Base-by-base conservation (phyloP, 176 grass and related monocot species). In the Aegilops bicornis region DNA sequence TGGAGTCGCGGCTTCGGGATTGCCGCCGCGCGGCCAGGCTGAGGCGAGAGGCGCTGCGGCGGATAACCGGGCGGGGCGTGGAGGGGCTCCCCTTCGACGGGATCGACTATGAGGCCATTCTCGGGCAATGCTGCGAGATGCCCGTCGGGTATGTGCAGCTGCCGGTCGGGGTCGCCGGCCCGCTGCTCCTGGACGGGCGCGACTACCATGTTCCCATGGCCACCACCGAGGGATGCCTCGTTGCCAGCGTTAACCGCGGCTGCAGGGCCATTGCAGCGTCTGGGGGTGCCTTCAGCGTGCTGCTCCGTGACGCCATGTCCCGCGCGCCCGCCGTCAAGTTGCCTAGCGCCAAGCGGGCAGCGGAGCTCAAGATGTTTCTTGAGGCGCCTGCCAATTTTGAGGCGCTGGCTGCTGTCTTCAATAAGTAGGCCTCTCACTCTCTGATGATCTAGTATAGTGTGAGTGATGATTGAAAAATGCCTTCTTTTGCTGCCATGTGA, bases 191-290 rank as follows among this genome's bases (percentile, higher is more conserved):
- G 7, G 94, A 95, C 3, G 89, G 91, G 10, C 22, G 69, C 32
- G 47, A 89, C 60, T 93, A 86, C 81, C 82, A 95, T 36, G 73
- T 93, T 6, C 91, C 94, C 77, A 83, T 95, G 91, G 94, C 94
- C 20, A 95, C 89, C 37, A 95, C 94, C 15, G 91, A 95, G 84
- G 94, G 94, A 0, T 95, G 94, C 73, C 87, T 95, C 52, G 94
- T 95, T 50, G 89, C 94, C 61, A 95, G 94, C 60, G 83, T 92
- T 54, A 95, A 95, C 64, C 85, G 94, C 42, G 94, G 94, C 0
- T 93, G 78, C 71, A 91, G 90, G 69, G 91, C 91, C 47, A 93
- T 95, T 61, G 79, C 89, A 0, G 84, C 27, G 25, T 93, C 91
- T 3, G 94, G 94, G 3, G 91, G 91, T 8, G 84, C 87, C 40